These are phyloP conservation scores for Acmispon strigosus DNA, from an alignment of 306 rosid genomes.

Conservation along the genomic window DNA sequence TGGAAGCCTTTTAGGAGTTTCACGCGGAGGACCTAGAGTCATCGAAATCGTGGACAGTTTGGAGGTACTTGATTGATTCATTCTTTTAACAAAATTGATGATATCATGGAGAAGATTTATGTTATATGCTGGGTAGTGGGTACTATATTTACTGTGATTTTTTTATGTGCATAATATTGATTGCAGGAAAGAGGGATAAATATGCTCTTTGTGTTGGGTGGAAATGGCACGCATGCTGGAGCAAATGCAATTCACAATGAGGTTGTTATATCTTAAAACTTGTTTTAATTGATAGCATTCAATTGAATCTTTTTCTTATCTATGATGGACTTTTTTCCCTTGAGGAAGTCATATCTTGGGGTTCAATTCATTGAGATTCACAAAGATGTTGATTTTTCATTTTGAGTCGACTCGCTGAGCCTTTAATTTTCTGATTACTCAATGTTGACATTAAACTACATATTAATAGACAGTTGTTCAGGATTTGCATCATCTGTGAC, in stretches of 20 bases:
- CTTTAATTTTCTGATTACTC: not conserved
- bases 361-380: no score
- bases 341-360: no score
- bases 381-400: no score
- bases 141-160: not conserved
- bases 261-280: slow-evolving; percentile 42
- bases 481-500: not conserved
- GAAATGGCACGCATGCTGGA: slow-evolving; percentile 98
- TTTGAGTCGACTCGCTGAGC: no score
- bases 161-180: slow-evolving; percentile 15
- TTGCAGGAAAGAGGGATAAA: slow-evolving; percentile 84
- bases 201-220: slow-evolving; percentile 97
- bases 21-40: slow-evolving; percentile 87
- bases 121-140: not conserved
- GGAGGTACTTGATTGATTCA: slow-evolving; percentile 40
- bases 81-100: slow-evolving; percentile 3
- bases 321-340: not conserved
- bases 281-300: slow-evolving; percentile 4
- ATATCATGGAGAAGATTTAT: not conserved
- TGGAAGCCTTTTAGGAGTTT: slow-evolving; percentile 97
- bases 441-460: not conserved
- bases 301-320: slow-evolving; percentile 12
- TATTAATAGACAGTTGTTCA: not conserved
- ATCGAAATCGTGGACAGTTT: slow-evolving; percentile 70
- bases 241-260: slow-evolving; percentile 90